Evolutionary conservation across 106 monocot genomes (phyloP).

Genomic region (Cymbidium sinense): DNA sequence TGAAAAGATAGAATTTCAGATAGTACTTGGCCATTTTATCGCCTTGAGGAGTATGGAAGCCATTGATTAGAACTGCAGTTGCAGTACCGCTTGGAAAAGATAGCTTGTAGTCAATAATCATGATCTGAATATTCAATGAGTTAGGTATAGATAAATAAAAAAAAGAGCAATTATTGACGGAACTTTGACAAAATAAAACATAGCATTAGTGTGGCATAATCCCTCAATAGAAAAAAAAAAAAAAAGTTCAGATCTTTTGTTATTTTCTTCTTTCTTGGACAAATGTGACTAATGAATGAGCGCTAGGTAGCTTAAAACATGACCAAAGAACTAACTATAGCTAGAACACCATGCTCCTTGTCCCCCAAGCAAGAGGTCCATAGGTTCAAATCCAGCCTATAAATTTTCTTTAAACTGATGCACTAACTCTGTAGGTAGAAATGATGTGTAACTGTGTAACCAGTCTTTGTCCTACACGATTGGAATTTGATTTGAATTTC

Average conservation of each 20-base stretch:
- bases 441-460: no score
- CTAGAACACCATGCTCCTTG: no score
- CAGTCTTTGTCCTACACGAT: not conserved
- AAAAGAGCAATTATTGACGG: not conserved
- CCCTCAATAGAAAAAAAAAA: not conserved
- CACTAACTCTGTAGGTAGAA: no score
- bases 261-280: no score
- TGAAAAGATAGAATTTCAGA: not conserved
- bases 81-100: constrained; percentile 91
- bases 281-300: not conserved
- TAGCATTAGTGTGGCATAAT: not conserved
- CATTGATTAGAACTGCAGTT: constrained; percentile 92
- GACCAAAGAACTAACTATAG: no score
- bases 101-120: constrained; percentile 91
- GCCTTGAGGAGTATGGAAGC: constrained; percentile 82
- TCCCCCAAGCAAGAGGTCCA: no score
- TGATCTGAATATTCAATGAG: constrained; percentile 41
- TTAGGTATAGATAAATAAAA: not conserved
- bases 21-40: constrained; percentile 75
- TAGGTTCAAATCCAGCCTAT: no score
- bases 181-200: not conserved
- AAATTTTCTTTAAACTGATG: no score
- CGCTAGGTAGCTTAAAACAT: not conserved
- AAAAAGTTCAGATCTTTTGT: not conserved
- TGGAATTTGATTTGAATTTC: not conserved